Percentiles rank a stretch among this genome's conserved stretches.
These are phyloP conservation scores for Aspergillus pseudoviridinutans DNA, from an alignment of 2,329 filamentous ascomycete species.

Conservation along the genomic window DNA sequence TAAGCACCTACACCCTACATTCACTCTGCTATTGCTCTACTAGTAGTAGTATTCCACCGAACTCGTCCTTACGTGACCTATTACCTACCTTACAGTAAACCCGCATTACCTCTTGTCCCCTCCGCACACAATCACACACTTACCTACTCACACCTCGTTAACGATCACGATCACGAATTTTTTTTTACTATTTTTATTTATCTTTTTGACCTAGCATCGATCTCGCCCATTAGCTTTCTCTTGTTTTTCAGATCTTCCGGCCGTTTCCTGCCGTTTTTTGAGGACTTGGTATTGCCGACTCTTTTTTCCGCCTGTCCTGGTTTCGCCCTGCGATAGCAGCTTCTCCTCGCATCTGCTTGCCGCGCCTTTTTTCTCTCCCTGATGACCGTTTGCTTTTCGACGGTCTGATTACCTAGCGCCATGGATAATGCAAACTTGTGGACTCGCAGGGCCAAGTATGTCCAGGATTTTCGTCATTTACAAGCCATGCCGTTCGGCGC, in stretches of 20 bases:
- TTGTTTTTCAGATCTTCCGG: constrained; percentile 13
- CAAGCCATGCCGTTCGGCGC: neutral
- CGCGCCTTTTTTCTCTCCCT: constrained; percentile 17
- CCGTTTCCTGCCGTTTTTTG: constrained; percentile 9
- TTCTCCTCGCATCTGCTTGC: constrained; percentile 10
- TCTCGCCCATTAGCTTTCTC: constrained; percentile 3
- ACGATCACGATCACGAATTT: constrained; percentile 21
- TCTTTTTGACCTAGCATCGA: constrained; percentile 5
- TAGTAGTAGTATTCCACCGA: constrained; percentile 14
- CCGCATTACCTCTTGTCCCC: constrained; percentile 2
- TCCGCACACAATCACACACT: neutral
- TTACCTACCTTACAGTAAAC: neutral
- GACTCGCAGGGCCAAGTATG: constrained; percentile 48
- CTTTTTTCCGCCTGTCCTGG: neutral
- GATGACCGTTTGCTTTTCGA: constrained; percentile 37
- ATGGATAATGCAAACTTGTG: constrained; percentile 51
- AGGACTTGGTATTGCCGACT: neutral
- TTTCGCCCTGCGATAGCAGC: neutral
- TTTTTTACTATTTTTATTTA: constrained; percentile 3
- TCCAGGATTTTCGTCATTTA: constrained; percentile 9
- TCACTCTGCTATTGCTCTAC: constrained; percentile 22
- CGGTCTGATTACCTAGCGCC: constrained; percentile 32
- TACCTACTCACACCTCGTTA: neutral
- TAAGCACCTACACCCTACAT: neutral
- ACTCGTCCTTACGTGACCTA: neutral